Percentiles rank a stretch among this genome's conserved stretches.
Conservation (phyloP, 2,329 filamentous ascomycete genomes). For the Diplodia mutila region DNA sequence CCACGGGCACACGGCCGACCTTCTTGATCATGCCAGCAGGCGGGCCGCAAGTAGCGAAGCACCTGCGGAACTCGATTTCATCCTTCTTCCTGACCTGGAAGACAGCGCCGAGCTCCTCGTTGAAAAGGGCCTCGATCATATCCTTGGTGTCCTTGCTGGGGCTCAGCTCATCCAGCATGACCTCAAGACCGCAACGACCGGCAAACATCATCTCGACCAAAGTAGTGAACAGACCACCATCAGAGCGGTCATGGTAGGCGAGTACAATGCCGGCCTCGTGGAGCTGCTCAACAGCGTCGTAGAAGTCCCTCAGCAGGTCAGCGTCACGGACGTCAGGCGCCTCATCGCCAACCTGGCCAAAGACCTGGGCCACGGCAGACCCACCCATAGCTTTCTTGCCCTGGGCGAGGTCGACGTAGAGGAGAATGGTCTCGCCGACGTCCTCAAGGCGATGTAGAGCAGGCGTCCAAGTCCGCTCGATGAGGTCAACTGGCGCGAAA, state of each 20-base stretch:
- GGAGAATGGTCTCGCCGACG: slow-evolving; percentile 82
- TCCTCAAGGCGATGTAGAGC: slow-evolving; percentile 81
- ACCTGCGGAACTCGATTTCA: slow-evolving; percentile 82
- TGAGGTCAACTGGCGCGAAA: slow-evolving; percentile 81
- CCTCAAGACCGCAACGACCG: slow-evolving; percentile 82
- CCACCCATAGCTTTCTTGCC: slow-evolving; percentile 84
- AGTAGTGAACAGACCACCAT: slow-evolving; percentile 89
- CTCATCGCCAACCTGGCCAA: slow-evolving; percentile 82
- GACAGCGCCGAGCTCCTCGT: slow-evolving; percentile 92
- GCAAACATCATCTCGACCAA: slow-evolving; percentile 98
- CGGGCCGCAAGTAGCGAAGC: slow-evolving; percentile 88
- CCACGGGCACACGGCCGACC: slow-evolving; percentile 75
- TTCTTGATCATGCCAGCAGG: slow-evolving; percentile 80
- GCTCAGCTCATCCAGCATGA: slow-evolving; percentile 76
- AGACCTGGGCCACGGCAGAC: slow-evolving; percentile 86
- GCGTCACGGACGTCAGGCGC: slow-evolving; percentile 80
- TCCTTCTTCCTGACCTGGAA: slow-evolving; percentile 91
- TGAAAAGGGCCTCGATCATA: slow-evolving; percentile 82
- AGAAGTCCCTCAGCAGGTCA: slow-evolving; percentile 83
- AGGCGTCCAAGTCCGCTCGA: slow-evolving; percentile 90
- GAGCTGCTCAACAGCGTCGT: slow-evolving; percentile 76
- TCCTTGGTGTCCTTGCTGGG: slow-evolving; percentile 64
- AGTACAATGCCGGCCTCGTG: slow-evolving; percentile 74
- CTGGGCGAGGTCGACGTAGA: slow-evolving; percentile 87
- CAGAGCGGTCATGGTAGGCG: slow-evolving; percentile 92